Percentiles rank a stretch among this genome's conserved stretches.
Conservation (phyloP, 257 asterid genomes). For the Capsicum rhomboideum region DNA sequence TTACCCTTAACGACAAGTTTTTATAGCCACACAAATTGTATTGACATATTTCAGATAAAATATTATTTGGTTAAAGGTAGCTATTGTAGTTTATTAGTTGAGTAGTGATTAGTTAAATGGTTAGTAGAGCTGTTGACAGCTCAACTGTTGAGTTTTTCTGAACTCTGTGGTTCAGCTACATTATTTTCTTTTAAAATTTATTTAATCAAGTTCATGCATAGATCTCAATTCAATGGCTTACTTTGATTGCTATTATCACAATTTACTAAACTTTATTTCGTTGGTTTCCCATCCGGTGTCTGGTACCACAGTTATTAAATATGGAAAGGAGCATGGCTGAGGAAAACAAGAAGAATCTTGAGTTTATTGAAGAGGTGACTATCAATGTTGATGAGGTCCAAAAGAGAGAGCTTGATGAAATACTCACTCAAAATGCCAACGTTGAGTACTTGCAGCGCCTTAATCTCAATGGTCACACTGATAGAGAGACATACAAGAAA, state of each 20-base stretch:
- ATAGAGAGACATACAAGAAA: conserved; percentile 25
- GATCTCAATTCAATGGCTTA: too few species aligned
- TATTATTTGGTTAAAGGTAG: too few species aligned
- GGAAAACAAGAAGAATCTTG: conserved; percentile 14
- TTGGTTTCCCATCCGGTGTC: background rate
- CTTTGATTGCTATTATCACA: too few species aligned
- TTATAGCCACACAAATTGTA: too few species aligned
- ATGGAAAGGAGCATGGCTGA: background rate
- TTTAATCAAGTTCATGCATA: too few species aligned
- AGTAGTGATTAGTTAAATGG: background rate
- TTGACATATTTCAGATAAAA: too few species aligned
- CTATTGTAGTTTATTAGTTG: too few species aligned
- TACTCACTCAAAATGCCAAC: conserved; percentile 16
- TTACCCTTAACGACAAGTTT: too few species aligned
- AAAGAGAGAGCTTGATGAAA: conserved; percentile 24
- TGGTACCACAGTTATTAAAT: background rate
- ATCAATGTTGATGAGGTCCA: conserved; percentile 22
- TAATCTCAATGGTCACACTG: conserved; percentile 19
- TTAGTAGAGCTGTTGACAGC: too few species aligned
- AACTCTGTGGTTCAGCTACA: too few species aligned
- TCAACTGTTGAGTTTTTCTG: too few species aligned
- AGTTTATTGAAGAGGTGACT: conserved; percentile 26
- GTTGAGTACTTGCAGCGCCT: conserved; percentile 24
- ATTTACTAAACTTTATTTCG: background rate
- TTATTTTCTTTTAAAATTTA: too few species aligned